Percentiles rank a stretch among this genome's conserved stretches.
Conservation (phyloP, 2,329 filamentous ascomycete genomes). For the Westerdykella ornata region DNA sequence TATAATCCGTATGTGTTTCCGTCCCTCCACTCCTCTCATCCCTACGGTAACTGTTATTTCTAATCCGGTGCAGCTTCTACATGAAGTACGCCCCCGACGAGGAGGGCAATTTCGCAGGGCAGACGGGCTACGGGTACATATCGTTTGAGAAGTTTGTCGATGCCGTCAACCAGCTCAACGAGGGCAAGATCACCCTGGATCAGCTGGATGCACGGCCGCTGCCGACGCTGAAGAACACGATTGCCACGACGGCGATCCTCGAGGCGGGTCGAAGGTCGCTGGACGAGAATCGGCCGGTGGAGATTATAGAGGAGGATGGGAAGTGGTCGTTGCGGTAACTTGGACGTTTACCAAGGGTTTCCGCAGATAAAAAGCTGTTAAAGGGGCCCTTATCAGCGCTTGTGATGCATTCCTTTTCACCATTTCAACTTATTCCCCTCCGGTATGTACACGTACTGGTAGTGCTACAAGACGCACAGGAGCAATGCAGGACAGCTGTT, state of each 20-base stretch:
- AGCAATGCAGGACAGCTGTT: too few relatives aligned
- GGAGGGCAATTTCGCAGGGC: slow-evolving; percentile 87
- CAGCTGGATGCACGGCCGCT: slow-evolving; percentile 74
- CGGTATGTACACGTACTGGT: too few relatives aligned
- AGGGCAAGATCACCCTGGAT: slow-evolving; percentile 62
- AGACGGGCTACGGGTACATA: slow-evolving; percentile 87
- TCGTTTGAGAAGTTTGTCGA: slow-evolving; percentile 96
- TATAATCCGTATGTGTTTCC: slow-evolving; percentile 63
- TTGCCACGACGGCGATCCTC: slow-evolving; percentile 85
- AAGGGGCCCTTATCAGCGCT: too few relatives aligned
- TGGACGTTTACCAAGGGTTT: too few relatives aligned
- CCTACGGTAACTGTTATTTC: neutral
- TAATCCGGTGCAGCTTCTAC: slow-evolving; percentile 55
- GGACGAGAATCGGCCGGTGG: slow-evolving; percentile 72
- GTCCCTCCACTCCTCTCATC: neutral
- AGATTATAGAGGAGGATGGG: slow-evolving; percentile 61
- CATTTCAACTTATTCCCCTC: too few relatives aligned
- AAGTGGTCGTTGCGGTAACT: slow-evolving; percentile 63
- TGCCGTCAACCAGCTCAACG: slow-evolving; percentile 71
- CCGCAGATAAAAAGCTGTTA: too few relatives aligned
- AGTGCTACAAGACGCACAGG: too few relatives aligned
- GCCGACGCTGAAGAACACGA: slow-evolving; percentile 80
- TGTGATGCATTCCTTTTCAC: too few relatives aligned
- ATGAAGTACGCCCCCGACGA: slow-evolving; percentile 93
- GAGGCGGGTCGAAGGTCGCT: slow-evolving; percentile 79